Percentiles rank a stretch among this genome's conserved stretches.
Conservation (phyloP, 495 filamentous ascomycete species). For the Hyaloscypha variabilis region DNA sequence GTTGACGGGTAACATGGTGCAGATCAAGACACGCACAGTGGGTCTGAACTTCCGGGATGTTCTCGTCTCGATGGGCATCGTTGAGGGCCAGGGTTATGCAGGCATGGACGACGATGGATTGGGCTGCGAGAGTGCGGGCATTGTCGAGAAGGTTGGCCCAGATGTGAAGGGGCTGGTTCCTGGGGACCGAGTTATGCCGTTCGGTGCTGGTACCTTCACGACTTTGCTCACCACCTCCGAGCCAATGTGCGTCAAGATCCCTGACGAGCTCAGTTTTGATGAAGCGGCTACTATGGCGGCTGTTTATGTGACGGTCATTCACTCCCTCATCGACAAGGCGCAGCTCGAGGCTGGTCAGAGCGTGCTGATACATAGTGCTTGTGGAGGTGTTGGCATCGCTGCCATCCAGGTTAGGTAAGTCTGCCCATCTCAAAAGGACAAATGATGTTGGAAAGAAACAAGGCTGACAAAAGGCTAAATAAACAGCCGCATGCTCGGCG, state of each 20-base stretch:
- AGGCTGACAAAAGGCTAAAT: too few species aligned
- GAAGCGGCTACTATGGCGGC: slow-evolving; percentile 57
- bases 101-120: not conserved
- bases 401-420: too few species aligned
- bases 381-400: slow-evolving; percentile 62
- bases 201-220: too few species aligned
- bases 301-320: slow-evolving; percentile 58
- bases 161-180: slow-evolving; percentile 44
- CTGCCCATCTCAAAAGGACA: too few species aligned
- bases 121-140: slow-evolving; percentile 53
- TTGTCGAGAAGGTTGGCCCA: slow-evolving; percentile 50
- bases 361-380: slow-evolving; percentile 60
- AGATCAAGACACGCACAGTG: not conserved
- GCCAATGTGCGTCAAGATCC: too few species aligned
- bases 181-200: too few species aligned
- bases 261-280: slow-evolving; percentile 48
- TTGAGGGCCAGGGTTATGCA: not conserved
- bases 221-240: too few species aligned
- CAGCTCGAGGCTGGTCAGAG: too few species aligned
- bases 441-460: too few species aligned
- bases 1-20: not conserved
- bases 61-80: not conserved
- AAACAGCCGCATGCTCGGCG: too few species aligned
- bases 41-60: not conserved
- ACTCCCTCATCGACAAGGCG: slow-evolving; percentile 48